phyloP scores from a whole-genome alignment of 305 asterid genomes.

The Fraxinus greggii region DNA sequence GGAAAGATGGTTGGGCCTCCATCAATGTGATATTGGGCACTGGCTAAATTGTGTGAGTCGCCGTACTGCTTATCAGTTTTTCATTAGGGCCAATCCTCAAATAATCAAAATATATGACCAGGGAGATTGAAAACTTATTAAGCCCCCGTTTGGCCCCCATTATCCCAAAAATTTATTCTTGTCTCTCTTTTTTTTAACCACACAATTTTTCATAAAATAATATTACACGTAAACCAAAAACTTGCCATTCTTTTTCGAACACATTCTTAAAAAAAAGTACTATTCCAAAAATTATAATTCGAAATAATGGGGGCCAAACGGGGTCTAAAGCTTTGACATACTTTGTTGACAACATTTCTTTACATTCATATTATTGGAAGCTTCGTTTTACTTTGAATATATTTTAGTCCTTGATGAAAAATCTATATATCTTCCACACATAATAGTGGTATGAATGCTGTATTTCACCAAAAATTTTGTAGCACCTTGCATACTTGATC shows the following conservation, averaged over 20 bases:
- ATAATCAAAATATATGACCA: neutral
- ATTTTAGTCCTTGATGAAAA: neutral
- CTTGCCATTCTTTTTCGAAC: neutral
- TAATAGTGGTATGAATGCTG: neutral
- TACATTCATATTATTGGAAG: neutral
- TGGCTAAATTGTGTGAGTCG: neutral
- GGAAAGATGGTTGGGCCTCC: too few relatives aligned
- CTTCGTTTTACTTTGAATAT: neutral
- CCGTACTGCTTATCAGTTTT: neutral
- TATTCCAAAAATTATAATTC: neutral
- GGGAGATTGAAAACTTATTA: neutral
- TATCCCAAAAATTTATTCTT: neutral
- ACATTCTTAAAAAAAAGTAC: neutral
- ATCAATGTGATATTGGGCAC: neutral
- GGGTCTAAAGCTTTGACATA: neutral
- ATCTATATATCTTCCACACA: neutral
- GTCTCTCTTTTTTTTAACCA: neutral
- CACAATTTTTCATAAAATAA: neutral
- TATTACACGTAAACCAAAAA: neutral
- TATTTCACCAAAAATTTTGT: neutral
- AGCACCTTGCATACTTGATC: neutral
- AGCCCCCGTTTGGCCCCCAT: neutral
- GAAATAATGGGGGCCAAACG: neutral
- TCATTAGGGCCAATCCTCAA: neutral
- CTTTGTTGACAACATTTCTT: neutral